Evolutionary conservation across 352 stramenopile species (phyloP).

Genomic region (Pythium pyrilobum): DNA sequence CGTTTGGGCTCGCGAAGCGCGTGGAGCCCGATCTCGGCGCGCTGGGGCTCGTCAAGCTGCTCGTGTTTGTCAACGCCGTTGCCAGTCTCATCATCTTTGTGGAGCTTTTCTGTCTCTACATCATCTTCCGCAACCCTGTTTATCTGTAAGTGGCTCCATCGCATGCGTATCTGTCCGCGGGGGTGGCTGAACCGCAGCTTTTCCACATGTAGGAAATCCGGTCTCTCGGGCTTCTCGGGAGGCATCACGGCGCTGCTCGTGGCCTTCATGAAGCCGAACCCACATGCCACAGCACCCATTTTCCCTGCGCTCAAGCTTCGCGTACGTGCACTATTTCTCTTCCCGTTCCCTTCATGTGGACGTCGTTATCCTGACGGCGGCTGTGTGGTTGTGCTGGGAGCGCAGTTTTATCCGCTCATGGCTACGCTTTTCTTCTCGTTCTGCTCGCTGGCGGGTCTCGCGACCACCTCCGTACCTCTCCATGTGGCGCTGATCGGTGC

Average conservation of each 20-base stretch:
- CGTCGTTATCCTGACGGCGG: no score
- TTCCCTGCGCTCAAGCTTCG: constrained; percentile 58
- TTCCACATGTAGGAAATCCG: constrained; percentile 50
- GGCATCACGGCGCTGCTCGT: constrained; percentile 78
- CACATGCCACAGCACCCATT: constrained; percentile 45
- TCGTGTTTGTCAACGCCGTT: constrained; percentile 71
- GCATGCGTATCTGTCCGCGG: no score
- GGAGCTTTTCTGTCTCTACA: constrained; percentile 78
- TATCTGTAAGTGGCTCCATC: constrained; percentile 55
- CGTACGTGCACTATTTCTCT: no score
- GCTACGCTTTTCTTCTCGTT: constrained; percentile 44
- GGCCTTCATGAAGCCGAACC: constrained; percentile 70
- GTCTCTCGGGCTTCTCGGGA: constrained; percentile 70
- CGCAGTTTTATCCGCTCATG: constrained; percentile 66
- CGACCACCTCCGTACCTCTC: constrained; percentile 28
- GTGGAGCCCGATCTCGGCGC: constrained; percentile 72
- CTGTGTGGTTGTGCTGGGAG: background rate
- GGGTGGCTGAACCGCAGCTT: no score
- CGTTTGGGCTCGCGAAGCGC: constrained; percentile 66
- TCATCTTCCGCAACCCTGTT: constrained; percentile 69
- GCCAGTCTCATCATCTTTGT: constrained; percentile 72
- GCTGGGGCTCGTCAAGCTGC: constrained; percentile 52
- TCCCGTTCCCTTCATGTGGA: no score
- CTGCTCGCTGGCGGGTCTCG: constrained; percentile 39
- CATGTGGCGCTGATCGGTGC: constrained; percentile 56